phyloP scores from a whole-genome alignment of 805 yeast species.

The Saccharomycopsis vini region DNA sequence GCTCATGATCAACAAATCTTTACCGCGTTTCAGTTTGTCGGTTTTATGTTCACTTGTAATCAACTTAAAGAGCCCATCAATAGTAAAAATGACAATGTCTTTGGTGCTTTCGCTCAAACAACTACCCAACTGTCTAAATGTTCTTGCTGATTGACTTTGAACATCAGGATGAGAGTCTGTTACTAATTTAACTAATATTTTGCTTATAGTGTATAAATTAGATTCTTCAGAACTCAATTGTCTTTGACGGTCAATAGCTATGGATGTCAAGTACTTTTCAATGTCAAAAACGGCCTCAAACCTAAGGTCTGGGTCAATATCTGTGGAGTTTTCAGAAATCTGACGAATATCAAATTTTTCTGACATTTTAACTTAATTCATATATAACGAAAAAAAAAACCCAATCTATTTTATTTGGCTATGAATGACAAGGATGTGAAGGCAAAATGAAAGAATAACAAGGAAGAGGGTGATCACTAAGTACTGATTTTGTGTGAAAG shows the following conservation, averaged over 20 bases:
- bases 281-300: constrained; percentile 81
- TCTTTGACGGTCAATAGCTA: too few species aligned
- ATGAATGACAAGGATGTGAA: too few species aligned
- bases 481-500: too few species aligned
- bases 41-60: constrained; percentile 2
- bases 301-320: constrained; percentile 73
- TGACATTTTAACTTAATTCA: too few species aligned
- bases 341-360: too few species aligned
- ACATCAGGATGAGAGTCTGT: constrained; percentile 16
- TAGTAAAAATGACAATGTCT: too few species aligned
- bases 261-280: constrained; percentile 38
- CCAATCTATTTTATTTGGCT: too few species aligned
- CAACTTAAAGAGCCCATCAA: background rate
- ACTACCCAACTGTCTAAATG: constrained; percentile 9
- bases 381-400: too few species aligned
- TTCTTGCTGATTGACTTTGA: constrained; percentile 17
- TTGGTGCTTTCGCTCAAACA: too few species aligned
- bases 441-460: too few species aligned
- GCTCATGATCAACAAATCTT: constrained; percentile 5
- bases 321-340: constrained; percentile 22
- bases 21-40: background rate
- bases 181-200: constrained; percentile 4
- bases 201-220: background rate
- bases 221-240: background rate
- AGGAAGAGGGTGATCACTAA: too few species aligned